Percentiles rank a stretch among this genome's conserved stretches.
Evolutionary conservation across 2,329 filamentous ascomycete species (phyloP).

Genomic region (Pestalotiopsis sp.): DNA sequence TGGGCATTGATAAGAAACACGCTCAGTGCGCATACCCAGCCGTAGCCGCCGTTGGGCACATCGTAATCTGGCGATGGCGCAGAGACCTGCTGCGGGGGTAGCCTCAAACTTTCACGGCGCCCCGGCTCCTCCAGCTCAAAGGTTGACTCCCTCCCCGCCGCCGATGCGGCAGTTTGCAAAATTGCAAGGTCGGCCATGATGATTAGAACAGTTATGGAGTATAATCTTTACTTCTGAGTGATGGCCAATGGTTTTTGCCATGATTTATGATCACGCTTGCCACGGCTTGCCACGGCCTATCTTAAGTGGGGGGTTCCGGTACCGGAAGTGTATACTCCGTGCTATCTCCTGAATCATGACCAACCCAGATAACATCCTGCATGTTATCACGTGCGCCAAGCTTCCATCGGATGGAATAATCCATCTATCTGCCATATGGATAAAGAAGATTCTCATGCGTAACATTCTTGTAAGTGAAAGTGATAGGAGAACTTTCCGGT

Average conservation of each 20-base stretch:
- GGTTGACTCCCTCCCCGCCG: background rate
- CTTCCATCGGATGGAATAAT: too few species aligned
- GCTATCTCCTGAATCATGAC: background rate
- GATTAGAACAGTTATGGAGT: background rate
- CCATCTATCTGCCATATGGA: background rate
- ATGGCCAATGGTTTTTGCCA: background rate
- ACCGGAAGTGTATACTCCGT: background rate
- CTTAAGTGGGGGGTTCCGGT: background rate
- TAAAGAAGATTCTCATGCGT: background rate
- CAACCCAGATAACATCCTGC: background rate
- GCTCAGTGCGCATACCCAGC: conserved; percentile 44
- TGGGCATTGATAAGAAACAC: conserved; percentile 38
- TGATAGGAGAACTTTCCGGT: background rate
- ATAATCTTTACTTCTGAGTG: background rate
- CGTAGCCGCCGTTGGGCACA: conserved; percentile 63
- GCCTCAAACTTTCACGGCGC: background rate
- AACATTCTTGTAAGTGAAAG: background rate
- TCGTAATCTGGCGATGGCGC: background rate
- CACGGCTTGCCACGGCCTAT: background rate
- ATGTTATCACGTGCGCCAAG: too few species aligned
- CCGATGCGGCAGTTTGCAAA: background rate
- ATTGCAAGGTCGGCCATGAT: background rate
- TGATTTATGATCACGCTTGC: background rate
- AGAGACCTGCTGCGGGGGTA: background rate
- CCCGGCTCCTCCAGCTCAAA: background rate